Evolutionary conservation across 1,284 basidiomycete species (phyloP).

Genomic region (Leccinum huronense): DNA sequence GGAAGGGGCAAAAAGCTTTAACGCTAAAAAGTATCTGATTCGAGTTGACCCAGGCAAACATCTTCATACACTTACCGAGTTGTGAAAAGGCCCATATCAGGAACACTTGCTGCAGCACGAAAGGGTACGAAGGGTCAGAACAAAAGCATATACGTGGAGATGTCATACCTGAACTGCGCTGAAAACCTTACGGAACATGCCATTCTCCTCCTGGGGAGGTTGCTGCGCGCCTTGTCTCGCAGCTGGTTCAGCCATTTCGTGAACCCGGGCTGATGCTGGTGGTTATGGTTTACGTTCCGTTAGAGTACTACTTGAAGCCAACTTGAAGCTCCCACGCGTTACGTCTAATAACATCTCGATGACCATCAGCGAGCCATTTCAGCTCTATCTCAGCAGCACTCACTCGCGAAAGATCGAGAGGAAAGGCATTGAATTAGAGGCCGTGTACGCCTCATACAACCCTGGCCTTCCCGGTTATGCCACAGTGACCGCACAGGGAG

Average conservation of each 20-base stretch:
- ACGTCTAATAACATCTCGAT: constrained; percentile 34
- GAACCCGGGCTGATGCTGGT: constrained; percentile 12
- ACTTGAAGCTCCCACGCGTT: constrained; percentile 23
- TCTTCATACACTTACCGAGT: constrained; percentile 46
- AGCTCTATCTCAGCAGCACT: constrained; percentile 49
- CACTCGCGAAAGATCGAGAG: constrained; percentile 25
- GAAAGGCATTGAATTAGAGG: constrained; percentile 7
- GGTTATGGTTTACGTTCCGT: neutral
- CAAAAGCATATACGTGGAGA: constrained; percentile 1
- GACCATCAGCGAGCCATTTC: constrained; percentile 56
- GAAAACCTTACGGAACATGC: constrained; percentile 29
- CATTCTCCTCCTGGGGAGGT: constrained; percentile 21
- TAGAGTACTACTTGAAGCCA: neutral
- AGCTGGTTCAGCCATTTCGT: constrained; percentile 28
- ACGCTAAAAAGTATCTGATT: constrained; percentile 35
- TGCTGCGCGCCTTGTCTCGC: constrained; percentile 20
- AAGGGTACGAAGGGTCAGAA: neutral
- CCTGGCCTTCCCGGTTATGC: constrained; percentile 52
- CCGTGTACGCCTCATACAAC: constrained; percentile 43
- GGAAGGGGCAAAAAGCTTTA: constrained; percentile 43
- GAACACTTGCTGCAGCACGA: constrained; percentile 56
- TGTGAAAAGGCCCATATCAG: constrained; percentile 62
- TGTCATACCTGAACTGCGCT: constrained; percentile 25
- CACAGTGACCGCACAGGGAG: constrained; percentile 63
- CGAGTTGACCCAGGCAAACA: neutral